Evolutionary conservation across 257 asterid species (phyloP), one percentile per base, ranked within the genome.

Genomic region (Forsythia viridissima): DNA sequence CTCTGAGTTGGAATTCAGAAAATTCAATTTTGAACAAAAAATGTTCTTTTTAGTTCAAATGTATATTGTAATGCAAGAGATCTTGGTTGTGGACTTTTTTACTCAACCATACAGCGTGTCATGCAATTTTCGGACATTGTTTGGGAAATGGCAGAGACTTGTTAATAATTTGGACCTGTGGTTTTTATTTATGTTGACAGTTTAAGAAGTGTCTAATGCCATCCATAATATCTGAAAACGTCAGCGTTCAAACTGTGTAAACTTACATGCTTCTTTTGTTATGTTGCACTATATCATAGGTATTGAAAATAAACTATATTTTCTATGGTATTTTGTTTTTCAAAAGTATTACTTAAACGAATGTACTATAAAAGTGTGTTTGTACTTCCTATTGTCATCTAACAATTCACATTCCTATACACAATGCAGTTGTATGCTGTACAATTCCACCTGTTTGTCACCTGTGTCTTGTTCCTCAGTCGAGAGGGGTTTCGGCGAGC

Each of bases 401-500:
- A 41, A 86, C 77, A 5, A 69, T 30, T 13, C 12, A 70, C 80
- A 39, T 69, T 84, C 43, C 71, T 70, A 67, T 69, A 75, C 68
- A 24, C 55, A 69, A 80, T 88, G 92, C 95, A 96, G 99, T 57
- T 96, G 71, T 96, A 91, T 83, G 97, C 97, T 67, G 91, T 96
- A 70, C 99, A 96, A 72, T 96, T 96, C 84, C 97, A 89, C 80
- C 90, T 96, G 74, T 92, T 96, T 78, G 94, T 92, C 81, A 93
- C 99, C 81, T 92, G 98, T 79, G 80, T 91, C 76, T 88, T 96
- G 82, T 96, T 96, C 85, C 94, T 96, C 43, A 96, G 98, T 80
- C 88, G 98, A 82, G 99, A 96, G 82, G 99, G 99, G 36, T 92
- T 92, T 79, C 89, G 97, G 71, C 85, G 97, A 80, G 98, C 99